Evolutionary conservation across 2,329 filamentous ascomycete genomes (phyloP), one percentile per base, ranked within the genome.

Genomic region (Pyrenophora tritici-repentis): DNA sequence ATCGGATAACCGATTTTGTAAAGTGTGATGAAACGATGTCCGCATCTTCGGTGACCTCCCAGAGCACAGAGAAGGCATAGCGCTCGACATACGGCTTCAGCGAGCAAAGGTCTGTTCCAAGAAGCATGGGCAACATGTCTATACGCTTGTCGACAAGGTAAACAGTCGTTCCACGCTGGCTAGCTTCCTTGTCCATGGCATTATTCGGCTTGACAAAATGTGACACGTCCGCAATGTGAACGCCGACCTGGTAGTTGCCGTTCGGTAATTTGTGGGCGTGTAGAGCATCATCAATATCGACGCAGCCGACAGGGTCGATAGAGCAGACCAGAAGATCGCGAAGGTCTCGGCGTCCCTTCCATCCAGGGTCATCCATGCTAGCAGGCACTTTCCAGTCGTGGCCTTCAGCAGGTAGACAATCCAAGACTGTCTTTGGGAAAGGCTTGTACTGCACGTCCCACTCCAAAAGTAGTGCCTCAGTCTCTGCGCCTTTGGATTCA

Each of bases 131-230:
- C 73, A 99, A 82, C 95, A 99, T 99, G 79, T 99, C 95, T 66
- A 99, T 99, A 65, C 94, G 91, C 81, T 99, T 99, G 75, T 99
- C 94, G 3, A 99, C 94, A 13, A 99, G 81, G 72, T 99, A 99
- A 22, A 99, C 94, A 0, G 93, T 97, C 4, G 94, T 97, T 56
- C 94, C 94, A 65, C 94, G 88, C 67, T 96, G 85, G 68, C 91
- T 94, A 3, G 94, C 94, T 76, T 99, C 94, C 40, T 86, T 84
- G 71, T 99, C 95, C 94, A 99, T 99, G 46, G 94, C 88, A 67
- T 93, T 99, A 73, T 90, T 91, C 20, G 95, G 92, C 75, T 94
- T 96, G 66, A 99, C 94, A 70, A 99, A 99, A 76, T 99, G 89
- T 8, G 94, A 97, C n/a, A 99, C 94, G 73, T 99, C 94, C 22